Conservation (phyloP, 2,329 filamentous ascomycete species). For the Exophiala sideris region DNA sequence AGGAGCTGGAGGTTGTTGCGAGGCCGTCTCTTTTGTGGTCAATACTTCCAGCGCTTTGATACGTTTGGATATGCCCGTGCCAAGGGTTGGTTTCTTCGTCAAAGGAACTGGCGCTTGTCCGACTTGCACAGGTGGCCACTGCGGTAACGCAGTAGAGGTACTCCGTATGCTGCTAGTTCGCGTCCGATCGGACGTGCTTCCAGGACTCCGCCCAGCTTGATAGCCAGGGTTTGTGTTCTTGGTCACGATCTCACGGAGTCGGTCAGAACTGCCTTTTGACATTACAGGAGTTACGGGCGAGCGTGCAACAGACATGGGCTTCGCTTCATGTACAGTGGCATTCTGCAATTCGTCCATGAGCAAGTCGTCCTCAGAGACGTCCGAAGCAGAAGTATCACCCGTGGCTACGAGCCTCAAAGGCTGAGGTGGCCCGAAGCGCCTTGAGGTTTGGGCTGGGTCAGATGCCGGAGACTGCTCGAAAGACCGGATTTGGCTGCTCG, state of each 20-base stretch:
- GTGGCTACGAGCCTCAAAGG: slow-evolving; percentile 17
- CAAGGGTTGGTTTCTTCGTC: slow-evolving; percentile 75
- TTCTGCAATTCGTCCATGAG: slow-evolving; percentile 82
- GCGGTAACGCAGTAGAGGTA: slow-evolving; percentile 24
- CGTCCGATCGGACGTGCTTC: slow-evolving; percentile 17
- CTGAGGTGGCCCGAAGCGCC: slow-evolving; percentile 7
- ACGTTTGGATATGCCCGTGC: slow-evolving; percentile 85
- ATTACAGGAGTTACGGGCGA: slow-evolving; percentile 73
- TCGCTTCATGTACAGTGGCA: slow-evolving; percentile 79
- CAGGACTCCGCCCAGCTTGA: slow-evolving; percentile 13
- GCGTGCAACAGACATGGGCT: slow-evolving; percentile 72
- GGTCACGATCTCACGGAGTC: slow-evolving; percentile 17
- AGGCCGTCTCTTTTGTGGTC: slow-evolving; percentile 29
- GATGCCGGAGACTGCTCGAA: background rate
- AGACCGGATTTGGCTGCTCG: background rate
- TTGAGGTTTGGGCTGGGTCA: background rate
- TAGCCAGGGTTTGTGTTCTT: slow-evolving; percentile 16
- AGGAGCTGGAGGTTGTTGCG: slow-evolving; percentile 33
- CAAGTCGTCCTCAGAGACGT: slow-evolving; percentile 68
- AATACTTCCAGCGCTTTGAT: slow-evolving; percentile 91
- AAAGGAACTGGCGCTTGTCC: slow-evolving; percentile 47
- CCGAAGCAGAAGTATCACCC: slow-evolving; percentile 39
- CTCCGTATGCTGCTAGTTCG: slow-evolving; percentile 24
- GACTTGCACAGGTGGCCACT: slow-evolving; percentile 26
- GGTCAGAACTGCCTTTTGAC: slow-evolving; percentile 33